Evolutionary conservation across 352 stramenopile genomes (phyloP), one percentile per base, ranked within the genome.

Genomic region (Phytophthora palmivora): DNA sequence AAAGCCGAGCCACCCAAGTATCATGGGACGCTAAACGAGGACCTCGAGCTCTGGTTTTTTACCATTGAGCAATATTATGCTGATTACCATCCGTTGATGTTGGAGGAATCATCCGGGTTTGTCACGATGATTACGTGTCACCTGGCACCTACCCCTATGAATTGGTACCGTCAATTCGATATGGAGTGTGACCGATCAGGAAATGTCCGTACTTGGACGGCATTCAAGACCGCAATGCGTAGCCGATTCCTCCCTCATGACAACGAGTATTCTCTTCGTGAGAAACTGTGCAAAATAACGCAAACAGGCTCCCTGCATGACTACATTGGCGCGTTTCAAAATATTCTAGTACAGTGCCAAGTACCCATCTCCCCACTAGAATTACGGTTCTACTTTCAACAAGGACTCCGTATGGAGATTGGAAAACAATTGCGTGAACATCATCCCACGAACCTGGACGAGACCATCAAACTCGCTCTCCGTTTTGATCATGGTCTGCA

Each of bases 51-150:
- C 8, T 56, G 11, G 37, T 21, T 58, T 32, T 58, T 48, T 21
- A 33, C 36, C 21, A 22, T 58, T 3, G 24, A 57, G 11, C 36
- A 47, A 11, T 49, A 58, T 26, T 58, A 58, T 38, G n/a, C 49
- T 8, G 36, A 58, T 11, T 41, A 42, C 10, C 49, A 58, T 16
- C 49, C 37, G 4, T 26, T 32, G 9, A 48, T 30, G 37, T n/a
- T 38, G 9, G 49, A 41, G 6, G 21, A 49, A 9, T 39, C 24
- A 26, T n/a, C 49, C 1, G 21, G 6, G 9, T 47, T 57, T 38
- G 49, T 46, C n/a, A 57, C 37, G 22, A 58, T 32, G 52, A 9
- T 53, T 6, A 53, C 42, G 34, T 53, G 34, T 37, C 21, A 46
- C 46, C 26, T 53, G 26, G 32, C 21, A n/a, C 21, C 22, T 16